Base-by-base conservation (phyloP, 2,329 filamentous ascomycete genomes). In the Aspergillus quadrilineatus region DNA sequence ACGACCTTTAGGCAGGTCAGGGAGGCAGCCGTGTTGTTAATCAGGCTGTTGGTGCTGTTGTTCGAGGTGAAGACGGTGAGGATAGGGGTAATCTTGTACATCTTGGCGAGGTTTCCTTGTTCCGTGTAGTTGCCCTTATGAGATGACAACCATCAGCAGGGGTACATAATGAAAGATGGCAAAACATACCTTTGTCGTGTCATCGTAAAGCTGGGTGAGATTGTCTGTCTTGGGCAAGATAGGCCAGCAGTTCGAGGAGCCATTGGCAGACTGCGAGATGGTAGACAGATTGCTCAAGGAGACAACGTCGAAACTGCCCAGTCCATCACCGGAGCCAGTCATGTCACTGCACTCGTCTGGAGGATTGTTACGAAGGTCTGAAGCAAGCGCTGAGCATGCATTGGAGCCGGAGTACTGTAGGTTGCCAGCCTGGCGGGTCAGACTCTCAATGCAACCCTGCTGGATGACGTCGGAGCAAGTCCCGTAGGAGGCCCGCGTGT, bases 1-100 rank as follows among this genome's bases (percentile, higher is more conserved):
- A 63, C 56, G 6, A 58, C 47, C 26, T 63, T 63, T 12, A 62
- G 49, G 26, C 61, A 63, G 12, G 60, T 62, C 22, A 63, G 46
- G 48, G 60, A 56, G 3, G 60, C 50, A n/a, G 53, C 55, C 41
- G 60, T 52, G n/a, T 50, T 22, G 34, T 60, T 34, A 4, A 61
- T 53, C 12, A 55, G 30, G 26, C 52, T 61, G 7, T 30, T 49
- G 39, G 41, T 63, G 30, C 29, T 44, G 14, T 55, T 54, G 15
- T 42, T 34, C 2, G 42, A 22, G 4, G 47, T 28, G 15, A 62
- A 62, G 14, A 61, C 53, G 10, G 61, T 63, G 12, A 62, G 46
- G 9, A 62, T 53, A 1, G 60, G 53, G 0, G 55, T 63, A 12
- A 61, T 61, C 30, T 59, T 59, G 34, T 59, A 63, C 15, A 53